A percentile compares a stretch with the other conserved stretches of the same genome.
phyloP scores from a whole-genome alignment of 2,329 filamentous ascomycete species.

The Diaporthe batatas region DNA sequence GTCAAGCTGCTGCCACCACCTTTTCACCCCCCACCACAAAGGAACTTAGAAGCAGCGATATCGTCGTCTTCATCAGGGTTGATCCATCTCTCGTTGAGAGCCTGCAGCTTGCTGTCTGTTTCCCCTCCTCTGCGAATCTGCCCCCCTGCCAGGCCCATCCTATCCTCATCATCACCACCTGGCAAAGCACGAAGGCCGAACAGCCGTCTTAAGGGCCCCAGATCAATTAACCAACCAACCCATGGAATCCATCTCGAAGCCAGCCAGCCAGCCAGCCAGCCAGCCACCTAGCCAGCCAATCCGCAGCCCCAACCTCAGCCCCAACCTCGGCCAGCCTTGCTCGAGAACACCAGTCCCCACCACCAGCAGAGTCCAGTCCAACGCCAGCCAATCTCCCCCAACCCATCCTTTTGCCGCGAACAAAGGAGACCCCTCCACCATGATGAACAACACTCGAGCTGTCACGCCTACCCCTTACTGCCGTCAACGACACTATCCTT shows the following conservation, averaged over 20 bases:
- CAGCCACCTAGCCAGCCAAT: not conserved
- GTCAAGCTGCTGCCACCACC: slow-evolving; percentile 18
- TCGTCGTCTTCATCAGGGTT: slow-evolving; percentile 24
- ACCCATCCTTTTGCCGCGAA: not conserved
- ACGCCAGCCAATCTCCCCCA: slow-evolving; percentile 17
- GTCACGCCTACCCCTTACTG: not conserved
- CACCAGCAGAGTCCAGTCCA: not conserved
- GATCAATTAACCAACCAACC: no score
- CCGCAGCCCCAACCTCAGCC: not conserved
- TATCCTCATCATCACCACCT: slow-evolving; percentile 6
- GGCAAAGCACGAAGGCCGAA: not conserved
- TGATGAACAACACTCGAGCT: slow-evolving; percentile 5
- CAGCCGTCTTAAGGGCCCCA: not conserved
- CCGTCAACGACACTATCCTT: not conserved
- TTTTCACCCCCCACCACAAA: slow-evolving; percentile 12
- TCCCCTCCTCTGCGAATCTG: slow-evolving; percentile 10
- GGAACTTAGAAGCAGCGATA: slow-evolving; percentile 28
- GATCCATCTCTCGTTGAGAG: slow-evolving; percentile 2
- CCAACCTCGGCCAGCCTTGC: slow-evolving; percentile 6
- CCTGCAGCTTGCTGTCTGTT: not conserved
- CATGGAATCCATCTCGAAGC: no score
- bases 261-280: slow-evolving; percentile 2
- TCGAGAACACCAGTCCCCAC: not conserved
- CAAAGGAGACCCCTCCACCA: slow-evolving; percentile 6
- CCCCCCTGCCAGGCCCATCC: not conserved